A percentile compares a stretch with the other conserved stretches of the same genome.
These are phyloP conservation scores for Podospora anserina DNA, from an alignment of 495 filamentous ascomycete genomes.

Conservation along the genomic window DNA sequence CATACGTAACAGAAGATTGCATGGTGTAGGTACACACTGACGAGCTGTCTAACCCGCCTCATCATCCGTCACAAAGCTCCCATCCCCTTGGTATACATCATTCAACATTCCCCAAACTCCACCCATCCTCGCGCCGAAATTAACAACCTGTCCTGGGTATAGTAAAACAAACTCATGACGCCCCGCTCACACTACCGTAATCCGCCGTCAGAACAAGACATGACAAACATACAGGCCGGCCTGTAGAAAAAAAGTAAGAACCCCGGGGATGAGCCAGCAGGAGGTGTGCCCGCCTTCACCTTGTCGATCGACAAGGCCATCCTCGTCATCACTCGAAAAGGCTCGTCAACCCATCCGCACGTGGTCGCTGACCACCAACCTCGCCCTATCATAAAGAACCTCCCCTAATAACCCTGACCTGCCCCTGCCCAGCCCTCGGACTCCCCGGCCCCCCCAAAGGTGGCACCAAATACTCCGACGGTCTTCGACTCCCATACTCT, in stretches of 20 bases:
- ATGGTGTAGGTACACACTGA: too few relatives aligned
- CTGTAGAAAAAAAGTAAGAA: neutral
- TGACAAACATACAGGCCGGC: neutral
- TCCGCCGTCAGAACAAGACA: neutral
- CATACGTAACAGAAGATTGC: too few relatives aligned
- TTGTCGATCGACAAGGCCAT: too few relatives aligned
- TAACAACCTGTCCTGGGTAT: neutral
- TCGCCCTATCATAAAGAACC: constrained; percentile 14
- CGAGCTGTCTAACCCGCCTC: neutral
- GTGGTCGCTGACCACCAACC: too few relatives aligned
- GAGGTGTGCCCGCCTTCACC: too few relatives aligned
- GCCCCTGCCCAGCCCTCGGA: neutral
- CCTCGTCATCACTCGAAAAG: too few relatives aligned
- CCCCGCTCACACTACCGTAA: neutral
- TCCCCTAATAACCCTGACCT: constrained; percentile 18
- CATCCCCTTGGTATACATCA: neutral
- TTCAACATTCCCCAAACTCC: neutral
- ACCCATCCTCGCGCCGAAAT: neutral
- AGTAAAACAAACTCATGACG: neutral
- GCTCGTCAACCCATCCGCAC: too few relatives aligned
- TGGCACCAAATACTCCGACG: neutral
- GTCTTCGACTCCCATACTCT: neutral
- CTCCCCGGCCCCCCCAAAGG: neutral
- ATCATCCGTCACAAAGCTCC: neutral
- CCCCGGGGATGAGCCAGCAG: too few relatives aligned